Evolutionary conservation across 306 rosid species (phyloP).

Genomic region (Geum urbanum): DNA sequence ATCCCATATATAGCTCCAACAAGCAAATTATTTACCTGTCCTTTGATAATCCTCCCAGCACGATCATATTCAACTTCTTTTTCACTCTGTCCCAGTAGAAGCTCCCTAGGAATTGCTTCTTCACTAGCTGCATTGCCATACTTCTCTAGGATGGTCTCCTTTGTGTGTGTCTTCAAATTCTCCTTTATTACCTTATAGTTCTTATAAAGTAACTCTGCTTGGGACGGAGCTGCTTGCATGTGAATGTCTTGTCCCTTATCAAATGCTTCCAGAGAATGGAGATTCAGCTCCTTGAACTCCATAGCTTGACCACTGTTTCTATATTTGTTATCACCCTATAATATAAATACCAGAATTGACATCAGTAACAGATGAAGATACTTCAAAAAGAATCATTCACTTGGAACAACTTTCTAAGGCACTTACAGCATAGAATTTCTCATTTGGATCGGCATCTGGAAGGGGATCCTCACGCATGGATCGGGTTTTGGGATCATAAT

Average conservation of each 20-base stretch:
- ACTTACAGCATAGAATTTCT: conserved; percentile 43
- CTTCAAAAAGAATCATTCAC: neutral
- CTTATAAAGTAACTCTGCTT: conserved; percentile 66
- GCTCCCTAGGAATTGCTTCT: conserved; percentile 61
- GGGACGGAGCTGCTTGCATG: conserved; percentile 78
- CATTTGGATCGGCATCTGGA: conserved; percentile 66
- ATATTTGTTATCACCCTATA: conserved; percentile 51
- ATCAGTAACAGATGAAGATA: neutral
- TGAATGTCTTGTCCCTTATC: conserved; percentile 73
- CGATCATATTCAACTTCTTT: conserved; percentile 75
- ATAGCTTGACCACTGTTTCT: conserved; percentile 61
- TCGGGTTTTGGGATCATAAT: conserved; percentile 62
- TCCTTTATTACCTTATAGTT: conserved; percentile 57
- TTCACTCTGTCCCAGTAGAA: conserved; percentile 64
- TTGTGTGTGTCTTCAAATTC: conserved; percentile 54
- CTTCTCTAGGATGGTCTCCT: conserved; percentile 55
- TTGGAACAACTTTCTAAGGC: neutral
- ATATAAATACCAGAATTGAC: neutral
- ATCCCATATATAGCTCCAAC: neutral
- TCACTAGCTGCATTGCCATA: conserved; percentile 61
- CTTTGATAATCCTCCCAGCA: conserved; percentile 62
- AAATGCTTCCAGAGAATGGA: conserved; percentile 66
- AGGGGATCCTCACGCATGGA: conserved; percentile 76
- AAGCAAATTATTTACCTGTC: conserved; percentile 42
- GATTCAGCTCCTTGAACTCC: conserved; percentile 57